Evolutionary conservation across 352 stramenopile species (phyloP).

Genomic region (Phytophthora syringae): DNA sequence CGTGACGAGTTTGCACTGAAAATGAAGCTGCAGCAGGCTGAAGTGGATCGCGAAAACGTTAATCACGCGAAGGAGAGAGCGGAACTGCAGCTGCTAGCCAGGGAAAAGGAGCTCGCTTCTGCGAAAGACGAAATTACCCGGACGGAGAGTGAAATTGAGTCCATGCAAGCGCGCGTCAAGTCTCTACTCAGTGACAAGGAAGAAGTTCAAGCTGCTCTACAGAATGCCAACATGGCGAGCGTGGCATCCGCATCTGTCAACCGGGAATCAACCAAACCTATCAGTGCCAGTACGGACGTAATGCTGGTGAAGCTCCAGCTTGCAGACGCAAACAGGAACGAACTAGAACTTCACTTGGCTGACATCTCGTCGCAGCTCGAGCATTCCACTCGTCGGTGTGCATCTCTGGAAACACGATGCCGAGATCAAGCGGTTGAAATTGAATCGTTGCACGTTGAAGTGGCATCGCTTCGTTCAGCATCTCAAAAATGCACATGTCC

Average conservation of each 20-base stretch:
- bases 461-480: conserved; percentile 53
- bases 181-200: conserved; percentile 45
- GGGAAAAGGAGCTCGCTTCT: conserved; percentile 39
- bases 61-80: conserved; percentile 34
- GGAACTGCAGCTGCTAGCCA: conserved; percentile 36
- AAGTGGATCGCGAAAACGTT: conserved; percentile 32
- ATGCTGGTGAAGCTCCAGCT: conserved; percentile 75
- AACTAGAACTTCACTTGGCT: conserved; percentile 59
- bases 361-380: conserved; percentile 60
- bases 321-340: conserved; percentile 55
- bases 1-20: conserved; percentile 39
- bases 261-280: conserved; percentile 12
- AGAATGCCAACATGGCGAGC: conserved; percentile 38
- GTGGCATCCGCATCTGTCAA: conserved; percentile 18
- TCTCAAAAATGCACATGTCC: conserved; percentile 55
- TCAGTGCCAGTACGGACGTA: conserved; percentile 39
- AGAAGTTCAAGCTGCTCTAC: conserved; percentile 40
- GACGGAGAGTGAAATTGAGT: conserved; percentile 33
- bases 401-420: conserved; percentile 50
- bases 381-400: conserved; percentile 42
- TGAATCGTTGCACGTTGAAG: conserved; percentile 58
- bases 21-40: conserved; percentile 48
- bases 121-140: conserved; percentile 34
- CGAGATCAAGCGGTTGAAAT: conserved; percentile 58
- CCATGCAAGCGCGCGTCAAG: conserved; percentile 42